Conservation (phyloP, 805 yeast genomes). For the Torulaspora indica region DNA sequence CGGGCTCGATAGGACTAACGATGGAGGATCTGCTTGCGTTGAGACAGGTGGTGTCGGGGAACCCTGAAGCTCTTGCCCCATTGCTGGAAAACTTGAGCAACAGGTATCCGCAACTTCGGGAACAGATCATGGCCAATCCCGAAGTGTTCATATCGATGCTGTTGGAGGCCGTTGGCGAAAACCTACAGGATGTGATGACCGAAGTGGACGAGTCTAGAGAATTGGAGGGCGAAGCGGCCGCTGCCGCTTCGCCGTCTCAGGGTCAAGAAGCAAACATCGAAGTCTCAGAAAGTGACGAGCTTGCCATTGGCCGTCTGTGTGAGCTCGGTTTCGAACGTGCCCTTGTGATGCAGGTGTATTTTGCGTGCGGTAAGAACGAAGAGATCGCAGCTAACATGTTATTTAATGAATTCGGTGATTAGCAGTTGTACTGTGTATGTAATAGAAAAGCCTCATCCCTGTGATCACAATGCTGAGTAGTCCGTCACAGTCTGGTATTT, state of each 20-base stretch:
- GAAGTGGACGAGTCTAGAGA: conserved; percentile 21
- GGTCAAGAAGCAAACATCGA: conserved; percentile 43
- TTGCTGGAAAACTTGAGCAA: conserved; percentile 76
- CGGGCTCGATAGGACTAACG: conserved; percentile 43
- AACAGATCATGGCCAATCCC: conserved; percentile 76
- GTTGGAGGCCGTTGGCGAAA: conserved; percentile 52
- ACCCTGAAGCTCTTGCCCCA: conserved; percentile 85
- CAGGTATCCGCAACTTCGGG: conserved; percentile 80
- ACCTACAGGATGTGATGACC: conserved; percentile 46
- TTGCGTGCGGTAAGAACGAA: conserved; percentile 97
- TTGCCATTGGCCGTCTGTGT: conserved; percentile 82
- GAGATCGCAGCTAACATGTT: conserved; percentile 92
- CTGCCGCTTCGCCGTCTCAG: conserved; percentile 29
- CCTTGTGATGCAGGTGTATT: conserved; percentile 84
- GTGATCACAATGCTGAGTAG: conserved; percentile 33
- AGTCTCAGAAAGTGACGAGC: conserved; percentile 78
- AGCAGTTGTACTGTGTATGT: conserved; percentile 5
- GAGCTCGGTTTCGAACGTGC: conserved; percentile 90
- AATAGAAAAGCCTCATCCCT: conserved; percentile 1
- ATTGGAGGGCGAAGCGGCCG: conserved; percentile 37
- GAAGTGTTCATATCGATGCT: conserved; percentile 78
- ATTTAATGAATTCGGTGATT: conserved; percentile 53
- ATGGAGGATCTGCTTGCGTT: conserved; percentile 50
- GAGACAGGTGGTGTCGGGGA: conserved; percentile 72
- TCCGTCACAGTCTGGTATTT: conserved; percentile 12